Base-by-base conservation (phyloP, 164 flowering plant genomes). In the Akebia trifoliata region DNA sequence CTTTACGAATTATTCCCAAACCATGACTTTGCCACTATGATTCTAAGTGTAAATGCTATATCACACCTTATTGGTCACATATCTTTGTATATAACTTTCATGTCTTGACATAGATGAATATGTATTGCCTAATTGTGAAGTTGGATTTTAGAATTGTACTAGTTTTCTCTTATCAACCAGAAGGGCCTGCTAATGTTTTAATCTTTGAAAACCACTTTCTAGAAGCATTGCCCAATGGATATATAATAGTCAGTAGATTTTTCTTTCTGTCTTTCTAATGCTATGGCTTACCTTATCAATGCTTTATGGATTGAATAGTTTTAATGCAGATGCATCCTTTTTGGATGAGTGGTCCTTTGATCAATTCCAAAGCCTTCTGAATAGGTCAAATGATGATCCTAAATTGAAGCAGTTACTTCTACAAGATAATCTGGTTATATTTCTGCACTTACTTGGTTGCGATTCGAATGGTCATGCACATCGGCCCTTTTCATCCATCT, bases 381-480 rank as follows among this genome's bases (percentile, higher is more conserved):
- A 92, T 69, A 82, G 72, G 63, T 86, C 96, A 31, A 72, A 67
- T n/a, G 77, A 76, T 56, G 95, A 92, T 57, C 80, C 69, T 21
- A 67, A 78, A 43, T 63, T 89, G 79, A 80, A 81, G 72, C 70
- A 76, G 69, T 69, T 85, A 63, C 90, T 92, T 74, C 73, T 64
- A 42, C 90, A 80, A 68, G 91, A 92, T 63, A 75, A 82, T 47
- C 73, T 89, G 58, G 88, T 85, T 50, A 52, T 92, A 59, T 92
- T 89, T 75, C 76, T 92, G 43, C 96, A 92, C 65, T 71, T 92
- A 44, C 90, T 92, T 69, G 98, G 98, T 46, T 92, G 98, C 72
- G 98, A 92, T 66, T 82, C 98, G 9, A 92, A 92, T 87, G 98
- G 98, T 57, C 98, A 92, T 79, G 98, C 98, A 24, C 96, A 92